These are phyloP conservation scores for Primulina eburnea DNA, from an alignment of 257 asterid species.

Conservation along the genomic window DNA sequence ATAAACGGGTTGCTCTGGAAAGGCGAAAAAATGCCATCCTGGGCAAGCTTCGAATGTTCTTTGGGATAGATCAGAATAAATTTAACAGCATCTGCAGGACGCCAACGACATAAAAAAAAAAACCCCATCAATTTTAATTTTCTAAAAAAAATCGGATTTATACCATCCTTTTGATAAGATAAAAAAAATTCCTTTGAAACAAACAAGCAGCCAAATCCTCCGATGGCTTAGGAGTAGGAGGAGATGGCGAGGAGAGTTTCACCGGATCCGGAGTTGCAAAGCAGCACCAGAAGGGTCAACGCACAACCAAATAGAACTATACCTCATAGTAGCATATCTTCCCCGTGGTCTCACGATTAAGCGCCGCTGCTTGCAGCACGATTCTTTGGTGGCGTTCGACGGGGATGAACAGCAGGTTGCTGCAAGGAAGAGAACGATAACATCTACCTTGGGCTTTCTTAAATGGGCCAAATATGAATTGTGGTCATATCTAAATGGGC, in stretches of 20 bases:
- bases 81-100: conserved; percentile 31
- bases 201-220: neutral
- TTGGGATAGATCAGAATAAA: conserved; percentile 21
- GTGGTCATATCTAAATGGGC: too few relatives aligned
- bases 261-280: too few relatives aligned
- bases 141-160: neutral
- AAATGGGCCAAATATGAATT: neutral
- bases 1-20: conserved; percentile 37
- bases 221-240: too few relatives aligned
- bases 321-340: too few relatives aligned
- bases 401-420: neutral
- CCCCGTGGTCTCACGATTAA: too few relatives aligned
- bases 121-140: neutral
- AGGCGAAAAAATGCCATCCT: conserved; percentile 56
- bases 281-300: too few relatives aligned
- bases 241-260: too few relatives aligned
- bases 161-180: neutral
- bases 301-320: too few relatives aligned
- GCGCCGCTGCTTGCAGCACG: too few relatives aligned
- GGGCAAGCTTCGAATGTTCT: conserved; percentile 6
- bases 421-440: neutral
- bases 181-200: neutral
- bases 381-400: neutral
- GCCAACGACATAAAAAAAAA: neutral
- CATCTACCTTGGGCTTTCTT: neutral